A percentile compares a stretch with the other conserved stretches of the same genome.
phyloP scores from a whole-genome alignment of 2,329 filamentous ascomycete species.

The Tolypocladium ophioglossoides region DNA sequence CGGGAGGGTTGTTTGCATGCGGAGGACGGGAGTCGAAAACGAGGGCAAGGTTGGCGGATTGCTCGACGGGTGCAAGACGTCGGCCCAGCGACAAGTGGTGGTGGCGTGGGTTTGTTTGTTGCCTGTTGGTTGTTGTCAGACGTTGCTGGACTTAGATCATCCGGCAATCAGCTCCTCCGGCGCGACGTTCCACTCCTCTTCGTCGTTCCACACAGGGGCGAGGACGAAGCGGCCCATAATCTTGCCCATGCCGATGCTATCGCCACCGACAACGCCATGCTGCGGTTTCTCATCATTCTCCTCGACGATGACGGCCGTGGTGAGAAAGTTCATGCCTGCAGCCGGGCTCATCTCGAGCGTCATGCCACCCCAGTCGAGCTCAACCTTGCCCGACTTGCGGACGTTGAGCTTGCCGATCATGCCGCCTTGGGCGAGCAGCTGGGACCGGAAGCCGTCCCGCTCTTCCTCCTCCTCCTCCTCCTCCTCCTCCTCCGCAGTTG shows the following conservation, averaged over 20 bases:
- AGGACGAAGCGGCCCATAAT: constrained; percentile 52
- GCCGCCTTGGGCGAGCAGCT: constrained; percentile 39
- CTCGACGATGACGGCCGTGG: constrained; percentile 49
- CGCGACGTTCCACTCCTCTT: constrained; percentile 42
- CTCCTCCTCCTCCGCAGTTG: constrained; percentile 14
- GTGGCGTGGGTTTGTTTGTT: background rate
- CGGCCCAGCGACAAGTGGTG: background rate
- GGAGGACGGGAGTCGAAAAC: background rate
- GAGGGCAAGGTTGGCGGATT: background rate
- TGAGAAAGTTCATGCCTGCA: constrained; percentile 44
- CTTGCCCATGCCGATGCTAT: constrained; percentile 50
- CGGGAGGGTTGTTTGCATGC: background rate
- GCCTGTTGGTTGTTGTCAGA: background rate
- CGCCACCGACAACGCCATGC: constrained; percentile 31
- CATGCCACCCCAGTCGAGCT: constrained; percentile 52
- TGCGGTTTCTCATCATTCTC: constrained; percentile 42
- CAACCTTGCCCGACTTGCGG: constrained; percentile 49
- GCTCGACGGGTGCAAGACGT: background rate
- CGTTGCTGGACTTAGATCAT: background rate
- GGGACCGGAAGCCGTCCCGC: constrained; percentile 23
- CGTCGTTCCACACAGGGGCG: constrained; percentile 47
- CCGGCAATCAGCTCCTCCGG: constrained; percentile 20
- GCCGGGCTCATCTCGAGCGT: constrained; percentile 40
- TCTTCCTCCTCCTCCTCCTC: constrained; percentile 22
- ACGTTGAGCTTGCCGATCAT: constrained; percentile 50